Conservation (phyloP, 2,329 filamentous ascomycete species). For the Colletotrichum graminicola region DNA sequence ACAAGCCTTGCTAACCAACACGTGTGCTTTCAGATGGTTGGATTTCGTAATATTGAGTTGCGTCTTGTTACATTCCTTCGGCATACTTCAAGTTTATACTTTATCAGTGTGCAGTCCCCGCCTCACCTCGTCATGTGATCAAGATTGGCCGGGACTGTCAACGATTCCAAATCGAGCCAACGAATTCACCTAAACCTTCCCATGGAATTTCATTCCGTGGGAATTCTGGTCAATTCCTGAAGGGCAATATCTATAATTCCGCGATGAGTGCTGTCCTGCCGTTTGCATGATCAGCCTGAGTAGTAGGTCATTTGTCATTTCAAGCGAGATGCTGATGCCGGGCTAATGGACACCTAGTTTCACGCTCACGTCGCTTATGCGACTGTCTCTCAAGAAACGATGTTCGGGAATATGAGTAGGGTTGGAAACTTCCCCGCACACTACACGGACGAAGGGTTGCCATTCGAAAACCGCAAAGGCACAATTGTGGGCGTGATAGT, state of each 20-base stretch:
- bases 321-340: background rate
- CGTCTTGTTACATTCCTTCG: background rate
- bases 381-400: background rate
- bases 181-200: too few relatives aligned
- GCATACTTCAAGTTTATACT: background rate
- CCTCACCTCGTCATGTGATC: too few relatives aligned
- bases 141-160: accelerated
- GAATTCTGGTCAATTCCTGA: background rate
- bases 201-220: background rate
- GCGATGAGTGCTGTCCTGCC: background rate
- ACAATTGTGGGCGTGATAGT: constrained; percentile 22
- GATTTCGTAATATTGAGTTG: background rate
- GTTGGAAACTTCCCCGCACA: constrained; percentile 16
- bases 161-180: too few relatives aligned
- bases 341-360: background rate
- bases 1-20: background rate
- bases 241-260: background rate
- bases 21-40: too few relatives aligned
- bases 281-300: background rate
- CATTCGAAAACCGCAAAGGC: constrained; percentile 18
- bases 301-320: background rate
- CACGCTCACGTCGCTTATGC: background rate
- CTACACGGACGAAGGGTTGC: constrained; percentile 28
- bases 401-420: constrained; percentile 29
- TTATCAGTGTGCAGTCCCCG: background rate